Evolutionary conservation across 73 alveolate genomes (phyloP).

Genomic region (Paraurostyla sp.): DNA sequence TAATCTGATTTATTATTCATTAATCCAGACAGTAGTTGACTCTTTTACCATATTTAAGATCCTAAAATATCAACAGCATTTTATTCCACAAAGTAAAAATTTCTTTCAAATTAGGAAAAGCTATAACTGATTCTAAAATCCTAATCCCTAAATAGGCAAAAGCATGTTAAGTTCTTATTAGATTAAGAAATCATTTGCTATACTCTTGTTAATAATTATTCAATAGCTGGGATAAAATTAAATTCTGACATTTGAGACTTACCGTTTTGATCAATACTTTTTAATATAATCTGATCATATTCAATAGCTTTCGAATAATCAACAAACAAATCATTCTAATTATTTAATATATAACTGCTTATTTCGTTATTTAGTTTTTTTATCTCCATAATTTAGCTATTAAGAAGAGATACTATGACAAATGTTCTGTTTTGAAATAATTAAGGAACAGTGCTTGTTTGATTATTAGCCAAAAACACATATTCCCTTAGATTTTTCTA

Average conservation of each 20-base stretch:
- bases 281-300: not conserved
- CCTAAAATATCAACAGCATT: conserved; percentile 11
- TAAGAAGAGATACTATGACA: not conserved
- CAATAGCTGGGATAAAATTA: conserved; percentile 13
- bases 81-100: conserved; percentile 17
- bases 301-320: not conserved
- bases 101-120: not conserved
- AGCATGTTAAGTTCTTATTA: not conserved
- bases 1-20: not conserved
- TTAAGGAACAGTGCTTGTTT: not conserved
- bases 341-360: not conserved
- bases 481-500: not conserved
- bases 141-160: not conserved
- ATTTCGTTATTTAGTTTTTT: not conserved
- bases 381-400: not conserved
- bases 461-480: not conserved
- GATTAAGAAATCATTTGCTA: not conserved
- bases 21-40: not conserved
- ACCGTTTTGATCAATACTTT: not conserved
- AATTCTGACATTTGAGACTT: not conserved
- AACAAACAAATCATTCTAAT: not conserved
- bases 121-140: not conserved
- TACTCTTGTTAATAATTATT: too few relatives aligned
- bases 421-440: not conserved
- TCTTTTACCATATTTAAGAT: not conserved